These are phyloP conservation scores for Microbotryum silenes-acaulis DNA, from an alignment of 1,284 basidiomycete genomes.

Conservation along the genomic window DNA sequence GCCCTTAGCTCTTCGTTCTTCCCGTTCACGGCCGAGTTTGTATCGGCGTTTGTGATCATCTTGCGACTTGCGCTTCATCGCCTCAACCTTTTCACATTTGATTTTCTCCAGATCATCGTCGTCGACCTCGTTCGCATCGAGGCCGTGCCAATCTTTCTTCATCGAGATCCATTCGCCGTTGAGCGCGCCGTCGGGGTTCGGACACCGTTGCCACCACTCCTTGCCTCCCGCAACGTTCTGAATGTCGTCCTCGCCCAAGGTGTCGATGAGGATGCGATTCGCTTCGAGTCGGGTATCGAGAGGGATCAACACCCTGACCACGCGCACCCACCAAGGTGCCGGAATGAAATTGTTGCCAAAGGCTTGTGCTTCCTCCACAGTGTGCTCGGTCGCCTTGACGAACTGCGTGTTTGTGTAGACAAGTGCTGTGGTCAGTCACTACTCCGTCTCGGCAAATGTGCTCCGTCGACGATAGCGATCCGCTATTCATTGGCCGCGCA, in stretches of 20 bases:
- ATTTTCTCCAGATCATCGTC: conserved; percentile 9
- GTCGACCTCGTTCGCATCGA: conserved; percentile 24
- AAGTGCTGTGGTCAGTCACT: conserved; percentile 10
- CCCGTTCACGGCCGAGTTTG: conserved; percentile 14
- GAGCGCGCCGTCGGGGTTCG: conserved; percentile 61
- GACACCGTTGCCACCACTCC: conserved; percentile 94
- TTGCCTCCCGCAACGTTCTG: conserved; percentile 74
- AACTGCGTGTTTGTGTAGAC: neutral
- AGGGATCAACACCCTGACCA: conserved; percentile 62
- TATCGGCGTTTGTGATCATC: conserved; percentile 19
- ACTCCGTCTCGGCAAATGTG: neutral
- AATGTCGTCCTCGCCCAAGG: conserved; percentile 73
- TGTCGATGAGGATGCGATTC: conserved; percentile 65
- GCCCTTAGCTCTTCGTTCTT: neutral
- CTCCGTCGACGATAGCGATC: neutral
- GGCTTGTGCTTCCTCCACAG: conserved; percentile 72
- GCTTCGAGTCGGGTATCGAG: conserved; percentile 63
- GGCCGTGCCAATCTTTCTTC: conserved; percentile 44
- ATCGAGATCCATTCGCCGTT: conserved; percentile 83
- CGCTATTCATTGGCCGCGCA: no score
- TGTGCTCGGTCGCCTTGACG: conserved; percentile 47
- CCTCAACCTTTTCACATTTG: neutral
- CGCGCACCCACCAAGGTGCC: conserved; percentile 78
- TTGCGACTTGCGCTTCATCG: neutral
- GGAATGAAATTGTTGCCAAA: conserved; percentile 80